Evolutionary conservation across 164 flowering plant species (phyloP).

Genomic region (Chloranthus sessilifolius): DNA sequence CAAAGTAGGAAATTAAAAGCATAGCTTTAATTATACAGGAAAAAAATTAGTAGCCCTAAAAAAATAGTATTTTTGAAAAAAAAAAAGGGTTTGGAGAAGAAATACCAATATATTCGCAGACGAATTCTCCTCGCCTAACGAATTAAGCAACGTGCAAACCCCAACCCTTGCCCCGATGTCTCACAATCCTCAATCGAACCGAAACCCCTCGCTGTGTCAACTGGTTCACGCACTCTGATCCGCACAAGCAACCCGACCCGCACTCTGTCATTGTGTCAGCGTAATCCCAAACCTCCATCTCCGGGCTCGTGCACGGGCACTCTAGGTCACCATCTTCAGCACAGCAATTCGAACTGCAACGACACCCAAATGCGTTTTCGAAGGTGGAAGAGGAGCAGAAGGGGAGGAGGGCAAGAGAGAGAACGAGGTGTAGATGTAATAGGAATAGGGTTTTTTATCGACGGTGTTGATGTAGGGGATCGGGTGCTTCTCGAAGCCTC

Average conservation of each 20-base stretch:
- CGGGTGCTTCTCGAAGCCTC: conserved; percentile 50
- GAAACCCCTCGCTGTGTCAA: conserved; percentile 57
- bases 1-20: no score
- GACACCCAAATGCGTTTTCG: conserved; percentile 42
- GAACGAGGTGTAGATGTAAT: conserved; percentile 64
- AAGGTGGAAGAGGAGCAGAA: conserved; percentile 11
- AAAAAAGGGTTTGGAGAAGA: no score
- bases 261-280: conserved; percentile 70
- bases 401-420: conserved; percentile 24
- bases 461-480: conserved; percentile 64
- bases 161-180: conserved; percentile 69
- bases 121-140: conserved; percentile 47
- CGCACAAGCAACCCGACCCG: conserved; percentile 66
- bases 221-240: conserved; percentile 52
- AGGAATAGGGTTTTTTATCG: conserved; percentile 51
- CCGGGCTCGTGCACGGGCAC: conserved; percentile 34
- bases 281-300: conserved; percentile 19
- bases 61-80: no score
- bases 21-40: no score
- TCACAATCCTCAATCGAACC: conserved; percentile 53
- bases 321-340: conserved; percentile 15
- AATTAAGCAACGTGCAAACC: conserved; percentile 58
- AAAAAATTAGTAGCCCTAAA: no score
- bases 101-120: conserved; percentile 87
- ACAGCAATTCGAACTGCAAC: conserved; percentile 30